These are phyloP conservation scores for Arachnomyces sp. DNA, from an alignment of 2,329 filamentous ascomycete species.

Conservation along the genomic window DNA sequence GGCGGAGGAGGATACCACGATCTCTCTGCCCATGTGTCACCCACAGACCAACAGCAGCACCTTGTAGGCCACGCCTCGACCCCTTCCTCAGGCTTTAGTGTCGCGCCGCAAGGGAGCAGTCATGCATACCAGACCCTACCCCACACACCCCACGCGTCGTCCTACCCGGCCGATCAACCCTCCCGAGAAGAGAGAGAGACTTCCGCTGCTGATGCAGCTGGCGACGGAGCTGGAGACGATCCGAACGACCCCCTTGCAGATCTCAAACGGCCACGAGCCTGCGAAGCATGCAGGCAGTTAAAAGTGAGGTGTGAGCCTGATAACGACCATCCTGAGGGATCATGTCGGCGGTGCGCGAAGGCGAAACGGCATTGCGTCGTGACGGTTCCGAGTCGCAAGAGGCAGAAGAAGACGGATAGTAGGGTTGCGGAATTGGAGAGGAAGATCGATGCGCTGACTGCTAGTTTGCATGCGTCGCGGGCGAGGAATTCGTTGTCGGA, in stretches of 20 bases:
- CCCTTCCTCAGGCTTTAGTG: constrained; percentile 7
- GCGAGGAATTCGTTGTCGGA: constrained; percentile 13
- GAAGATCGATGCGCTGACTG: constrained; percentile 83
- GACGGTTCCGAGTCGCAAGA: constrained; percentile 65
- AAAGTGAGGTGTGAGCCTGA: constrained; percentile 83
- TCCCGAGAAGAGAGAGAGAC: constrained; percentile 15
- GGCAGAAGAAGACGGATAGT: constrained; percentile 86
- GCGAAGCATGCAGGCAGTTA: constrained; percentile 65
- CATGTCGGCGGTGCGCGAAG: constrained; percentile 70
- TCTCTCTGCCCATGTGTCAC: constrained; percentile 18
- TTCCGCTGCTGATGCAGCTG: constrained; percentile 10
- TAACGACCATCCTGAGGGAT: constrained; percentile 50
- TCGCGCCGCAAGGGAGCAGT: neutral
- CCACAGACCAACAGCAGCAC: constrained; percentile 5
- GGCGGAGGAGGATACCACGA: constrained; percentile 19
- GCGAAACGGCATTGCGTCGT: constrained; percentile 69
- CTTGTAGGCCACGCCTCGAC: constrained; percentile 7
- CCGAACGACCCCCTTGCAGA: constrained; percentile 33
- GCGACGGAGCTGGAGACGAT: constrained; percentile 3
- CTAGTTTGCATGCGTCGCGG: constrained; percentile 57
- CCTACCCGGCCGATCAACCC: constrained; percentile 13
- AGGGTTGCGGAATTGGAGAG: constrained; percentile 83
- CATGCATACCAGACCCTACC: constrained; percentile 7
- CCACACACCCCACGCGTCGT: constrained; percentile 3
- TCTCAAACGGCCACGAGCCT: constrained; percentile 61